phyloP scores from a whole-genome alignment of 495 filamentous ascomycete genomes.

The Corynascus novoguineensis region DNA sequence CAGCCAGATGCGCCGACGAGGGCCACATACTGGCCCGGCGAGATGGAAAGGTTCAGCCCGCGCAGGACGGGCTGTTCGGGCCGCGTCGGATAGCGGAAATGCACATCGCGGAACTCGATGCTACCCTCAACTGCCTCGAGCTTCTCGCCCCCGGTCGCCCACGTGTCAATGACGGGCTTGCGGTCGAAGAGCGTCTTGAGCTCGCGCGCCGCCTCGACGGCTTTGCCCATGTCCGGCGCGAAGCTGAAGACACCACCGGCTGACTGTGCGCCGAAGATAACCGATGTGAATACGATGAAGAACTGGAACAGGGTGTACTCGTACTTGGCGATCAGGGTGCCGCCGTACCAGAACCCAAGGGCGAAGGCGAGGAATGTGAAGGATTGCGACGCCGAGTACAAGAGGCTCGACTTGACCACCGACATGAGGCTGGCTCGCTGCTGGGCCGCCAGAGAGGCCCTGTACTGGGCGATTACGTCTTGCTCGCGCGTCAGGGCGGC shows the following conservation, averaged over 20 bases:
- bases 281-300: conserved; percentile 69
- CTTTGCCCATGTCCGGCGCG: conserved; percentile 39
- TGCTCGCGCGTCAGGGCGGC: conserved; percentile 57
- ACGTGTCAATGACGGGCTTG: conserved; percentile 43
- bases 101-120: conserved; percentile 55
- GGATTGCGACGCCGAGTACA: conserved; percentile 78
- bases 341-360: conserved; percentile 79
- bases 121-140: conserved; percentile 48
- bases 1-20: conserved; percentile 71
- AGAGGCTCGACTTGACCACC: conserved; percentile 33
- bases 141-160: conserved; percentile 65
- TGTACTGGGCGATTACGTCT: conserved; percentile 70
- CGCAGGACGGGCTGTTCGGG: conserved; percentile 53
- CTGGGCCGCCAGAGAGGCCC: conserved; percentile 24
- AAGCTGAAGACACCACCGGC: conserved; percentile 38
- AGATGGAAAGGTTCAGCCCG: conserved; percentile 52
- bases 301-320: conserved; percentile 75
- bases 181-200: conserved; percentile 40
- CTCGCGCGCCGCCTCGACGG: conserved; percentile 29
- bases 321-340: conserved; percentile 61
- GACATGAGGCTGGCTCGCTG: conserved; percentile 29
- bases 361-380: conserved; percentile 77
- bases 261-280: conserved; percentile 38
- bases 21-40: conserved; percentile 62
- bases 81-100: conserved; percentile 58